Percentiles rank a stretch among this genome's conserved stretches.
phyloP scores from a whole-genome alignment of 225 moss, liverwort and hornwort genomes.

The Sphagnum contortum region DNA sequence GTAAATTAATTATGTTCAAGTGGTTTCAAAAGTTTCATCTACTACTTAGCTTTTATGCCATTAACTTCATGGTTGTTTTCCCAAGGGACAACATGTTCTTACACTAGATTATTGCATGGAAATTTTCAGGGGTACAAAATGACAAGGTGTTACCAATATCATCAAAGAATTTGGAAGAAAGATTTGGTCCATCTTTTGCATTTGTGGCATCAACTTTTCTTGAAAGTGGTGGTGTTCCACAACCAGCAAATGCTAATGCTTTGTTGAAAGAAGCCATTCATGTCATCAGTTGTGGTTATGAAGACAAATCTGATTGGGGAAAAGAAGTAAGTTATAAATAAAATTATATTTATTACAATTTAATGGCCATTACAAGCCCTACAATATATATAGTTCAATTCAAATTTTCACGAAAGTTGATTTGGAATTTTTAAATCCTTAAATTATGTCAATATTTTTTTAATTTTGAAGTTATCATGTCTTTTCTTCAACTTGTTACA shows the following conservation, averaged over 20 bases:
- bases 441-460: too few relatives aligned
- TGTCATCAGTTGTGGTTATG: slow-evolving; percentile 95
- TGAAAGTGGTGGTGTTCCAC: slow-evolving; percentile 77
- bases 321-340: slow-evolving; percentile 46
- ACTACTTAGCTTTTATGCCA: not conserved
- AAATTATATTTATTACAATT: too few relatives aligned
- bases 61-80: not conserved
- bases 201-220: slow-evolving; percentile 75
- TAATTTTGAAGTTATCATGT: too few relatives aligned
- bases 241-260: slow-evolving; percentile 78
- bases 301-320: slow-evolving; percentile 98
- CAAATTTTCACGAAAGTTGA: too few relatives aligned
- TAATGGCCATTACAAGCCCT: too few relatives aligned
- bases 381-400: too few relatives aligned
- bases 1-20: not conserved
- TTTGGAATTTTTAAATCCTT: too few relatives aligned
- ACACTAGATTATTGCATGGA: too few relatives aligned
- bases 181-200: slow-evolving; percentile 88
- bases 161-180: slow-evolving; percentile 83
- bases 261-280: slow-evolving; percentile 96
- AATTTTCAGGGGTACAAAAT: slow-evolving; percentile 33
- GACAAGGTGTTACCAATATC: slow-evolving; percentile 70
- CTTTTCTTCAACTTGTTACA: too few relatives aligned
- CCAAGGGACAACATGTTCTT: too few relatives aligned
- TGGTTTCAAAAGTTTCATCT: not conserved